phyloP scores from a whole-genome alignment of 148 eudicot species.

The Rhododendron ovatum region DNA sequence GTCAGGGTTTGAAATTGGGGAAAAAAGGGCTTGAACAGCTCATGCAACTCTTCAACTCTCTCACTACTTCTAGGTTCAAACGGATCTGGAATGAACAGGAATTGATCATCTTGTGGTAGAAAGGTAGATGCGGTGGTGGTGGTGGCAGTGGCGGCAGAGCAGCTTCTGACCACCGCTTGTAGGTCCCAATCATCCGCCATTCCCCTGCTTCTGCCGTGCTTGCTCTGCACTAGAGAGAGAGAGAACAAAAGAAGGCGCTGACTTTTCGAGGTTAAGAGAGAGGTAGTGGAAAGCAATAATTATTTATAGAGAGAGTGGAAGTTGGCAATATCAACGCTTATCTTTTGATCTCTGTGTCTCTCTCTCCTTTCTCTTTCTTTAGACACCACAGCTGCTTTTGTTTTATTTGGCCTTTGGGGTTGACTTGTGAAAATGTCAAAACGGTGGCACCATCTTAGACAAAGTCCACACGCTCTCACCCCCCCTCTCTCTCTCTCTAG shows the following conservation, averaged over 20 bases:
- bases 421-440: constrained; percentile 33
- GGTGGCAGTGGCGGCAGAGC: constrained; percentile 41
- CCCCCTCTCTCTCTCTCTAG: not conserved
- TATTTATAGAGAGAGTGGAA: constrained; percentile 1
- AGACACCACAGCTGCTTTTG: not conserved
- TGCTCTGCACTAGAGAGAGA: not conserved
- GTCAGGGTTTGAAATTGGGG: constrained; percentile 14
- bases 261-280: not conserved
- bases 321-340: not conserved
- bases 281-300: not conserved
- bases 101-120: constrained; percentile 11
- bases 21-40: constrained; percentile 41
- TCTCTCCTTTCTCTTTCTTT: not conserved
- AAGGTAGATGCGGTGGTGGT: constrained; percentile 12
- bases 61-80: constrained; percentile 13
- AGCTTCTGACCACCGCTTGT: constrained; percentile 70
- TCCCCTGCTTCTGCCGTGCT: not conserved
- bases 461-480: constrained; percentile 28
- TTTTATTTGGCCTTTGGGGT: constrained; percentile 1
- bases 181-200: constrained; percentile 83
- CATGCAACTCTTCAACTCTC: constrained; percentile 32
- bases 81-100: constrained; percentile 28
- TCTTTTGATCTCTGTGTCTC: not conserved
- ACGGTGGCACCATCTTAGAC: not conserved
- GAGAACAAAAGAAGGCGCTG: constrained; percentile 2